Evolutionary conservation across 345 rosid genomes (phyloP).

Genomic region (Jatropha curcas): DNA sequence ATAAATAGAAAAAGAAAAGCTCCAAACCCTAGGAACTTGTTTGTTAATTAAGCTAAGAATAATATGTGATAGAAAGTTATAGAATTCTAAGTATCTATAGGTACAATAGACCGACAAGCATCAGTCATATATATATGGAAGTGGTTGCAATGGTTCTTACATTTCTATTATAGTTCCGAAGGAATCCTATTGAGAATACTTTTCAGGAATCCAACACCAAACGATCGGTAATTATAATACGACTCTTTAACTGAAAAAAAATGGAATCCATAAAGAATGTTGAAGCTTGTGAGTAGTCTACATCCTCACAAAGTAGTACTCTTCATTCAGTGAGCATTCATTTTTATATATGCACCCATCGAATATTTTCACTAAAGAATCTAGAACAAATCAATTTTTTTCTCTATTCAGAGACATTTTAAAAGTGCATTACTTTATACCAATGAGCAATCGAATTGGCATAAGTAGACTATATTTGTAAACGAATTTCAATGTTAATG

Average conservation of each 20-base stretch:
- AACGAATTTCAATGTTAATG: no score
- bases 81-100: not conserved
- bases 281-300: not conserved
- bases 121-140: not conserved
- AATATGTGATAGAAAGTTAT: no score
- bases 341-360: not conserved
- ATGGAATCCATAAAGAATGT: not conserved
- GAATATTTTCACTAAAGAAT: constrained; percentile 15
- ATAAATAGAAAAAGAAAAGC: no score
- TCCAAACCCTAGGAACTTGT: no score
- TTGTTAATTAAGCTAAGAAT: no score
- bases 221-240: constrained; percentile 9
- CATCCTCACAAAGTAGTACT: constrained; percentile 10
- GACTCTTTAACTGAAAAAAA: not conserved
- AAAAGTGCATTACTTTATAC: no score
- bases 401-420: no score
- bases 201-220: constrained; percentile 2
- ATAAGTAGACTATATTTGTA: no score
- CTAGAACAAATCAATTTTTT: no score
- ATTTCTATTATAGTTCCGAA: not conserved
- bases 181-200: not conserved
- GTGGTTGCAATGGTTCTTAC: not conserved
- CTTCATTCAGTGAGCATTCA: constrained; percentile 1
- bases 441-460: no score
- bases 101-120: not conserved